phyloP scores from a whole-genome alignment of 306 rosid genomes.

The Echinosophora koreensis region DNA sequence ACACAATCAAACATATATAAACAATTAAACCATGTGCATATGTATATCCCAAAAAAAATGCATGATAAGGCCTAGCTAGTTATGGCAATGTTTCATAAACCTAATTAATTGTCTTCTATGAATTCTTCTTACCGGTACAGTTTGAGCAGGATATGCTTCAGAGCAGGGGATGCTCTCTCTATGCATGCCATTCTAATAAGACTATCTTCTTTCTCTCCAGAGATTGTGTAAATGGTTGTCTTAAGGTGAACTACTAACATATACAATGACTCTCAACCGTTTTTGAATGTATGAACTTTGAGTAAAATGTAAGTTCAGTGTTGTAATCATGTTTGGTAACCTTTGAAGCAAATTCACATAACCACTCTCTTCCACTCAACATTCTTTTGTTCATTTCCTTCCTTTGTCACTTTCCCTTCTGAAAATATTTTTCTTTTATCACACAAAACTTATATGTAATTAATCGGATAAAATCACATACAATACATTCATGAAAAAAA shows the following conservation, averaged over 20 bases:
- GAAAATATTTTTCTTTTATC: conserved; percentile 1
- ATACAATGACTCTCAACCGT: conserved; percentile 38
- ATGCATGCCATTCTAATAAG: conserved; percentile 72
- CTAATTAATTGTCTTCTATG: not conserved
- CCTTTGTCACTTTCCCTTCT: conserved; percentile 38
- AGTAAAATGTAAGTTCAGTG: conserved; percentile 68
- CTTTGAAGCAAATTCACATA: conserved; percentile 64
- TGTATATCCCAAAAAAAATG: not conserved
- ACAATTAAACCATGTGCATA: conserved; percentile 15
- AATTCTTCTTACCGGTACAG: conserved; percentile 61
- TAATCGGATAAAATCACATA: not conserved
- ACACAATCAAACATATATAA: not conserved
- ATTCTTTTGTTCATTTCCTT: conserved; percentile 3
- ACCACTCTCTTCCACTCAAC: conserved; percentile 46
- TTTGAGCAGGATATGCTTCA: conserved; percentile 77
- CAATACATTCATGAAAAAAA: not conserved
- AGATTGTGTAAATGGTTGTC: conserved; percentile 34
- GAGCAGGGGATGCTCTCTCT: conserved; percentile 82
- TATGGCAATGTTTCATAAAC: conserved; percentile 19
- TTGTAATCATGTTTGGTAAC: conserved; percentile 71
- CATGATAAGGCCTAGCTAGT: not conserved
- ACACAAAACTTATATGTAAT: not conserved
- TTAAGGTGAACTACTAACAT: conserved; percentile 43
- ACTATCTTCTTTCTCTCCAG: conserved; percentile 33
- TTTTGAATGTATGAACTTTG: conserved; percentile 52